phyloP scores from a whole-genome alignment of 495 filamentous ascomycete genomes.

The Talaromyces trachyspermus region DNA sequence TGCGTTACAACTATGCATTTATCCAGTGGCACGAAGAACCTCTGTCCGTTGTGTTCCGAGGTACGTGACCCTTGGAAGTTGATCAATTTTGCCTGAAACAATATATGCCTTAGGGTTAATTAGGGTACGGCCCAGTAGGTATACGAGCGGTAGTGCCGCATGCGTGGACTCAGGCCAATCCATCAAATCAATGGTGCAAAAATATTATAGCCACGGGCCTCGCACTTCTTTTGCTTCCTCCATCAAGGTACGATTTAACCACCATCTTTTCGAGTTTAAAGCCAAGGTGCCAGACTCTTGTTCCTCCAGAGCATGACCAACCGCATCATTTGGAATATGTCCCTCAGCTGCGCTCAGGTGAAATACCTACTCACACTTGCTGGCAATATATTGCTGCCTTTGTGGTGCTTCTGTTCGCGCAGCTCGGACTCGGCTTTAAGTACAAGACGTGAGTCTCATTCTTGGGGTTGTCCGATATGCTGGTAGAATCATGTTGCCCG shows the following conservation, averaged over 20 bases:
- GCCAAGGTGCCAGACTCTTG: background rate
- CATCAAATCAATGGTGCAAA: background rate
- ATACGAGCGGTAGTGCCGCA: background rate
- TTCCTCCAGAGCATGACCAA: background rate
- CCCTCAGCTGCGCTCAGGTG: constrained; percentile 21
- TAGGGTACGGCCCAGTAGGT: too few species aligned
- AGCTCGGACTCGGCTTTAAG: constrained; percentile 20
- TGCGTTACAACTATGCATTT: background rate
- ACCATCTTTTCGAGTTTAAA: background rate
- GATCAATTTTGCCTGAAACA: background rate
- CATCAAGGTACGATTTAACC: background rate
- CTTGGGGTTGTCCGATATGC: constrained; percentile 33
- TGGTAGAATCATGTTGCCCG: constrained; percentile 25
- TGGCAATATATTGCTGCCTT: constrained; percentile 31
- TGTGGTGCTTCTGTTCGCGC: constrained; percentile 18
- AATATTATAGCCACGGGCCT: background rate
- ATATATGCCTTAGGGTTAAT: too few species aligned
- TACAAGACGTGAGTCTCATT: constrained; percentile 24
- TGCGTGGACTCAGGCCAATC: background rate
- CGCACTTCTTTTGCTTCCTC: background rate
- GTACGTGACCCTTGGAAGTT: background rate
- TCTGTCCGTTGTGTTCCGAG: background rate
- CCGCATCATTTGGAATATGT: constrained; percentile 30
- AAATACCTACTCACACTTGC: constrained; percentile 27
- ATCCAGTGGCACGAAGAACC: background rate